phyloP scores from a whole-genome alignment of 257 asterid species.

The Plectranthus barbatus region DNA sequence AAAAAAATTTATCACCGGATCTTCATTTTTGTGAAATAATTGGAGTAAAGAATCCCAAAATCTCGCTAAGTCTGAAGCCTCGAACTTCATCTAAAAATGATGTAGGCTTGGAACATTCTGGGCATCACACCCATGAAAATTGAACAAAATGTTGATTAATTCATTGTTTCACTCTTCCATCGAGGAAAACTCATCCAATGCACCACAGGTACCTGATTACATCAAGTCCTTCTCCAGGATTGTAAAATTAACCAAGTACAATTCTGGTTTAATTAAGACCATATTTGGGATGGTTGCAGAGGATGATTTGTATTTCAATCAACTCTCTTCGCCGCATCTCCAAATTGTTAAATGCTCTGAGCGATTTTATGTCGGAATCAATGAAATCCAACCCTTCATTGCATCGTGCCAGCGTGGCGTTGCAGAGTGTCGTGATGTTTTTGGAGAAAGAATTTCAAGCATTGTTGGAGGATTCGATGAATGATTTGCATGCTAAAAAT shows the following conservation, averaged over 20 bases:
- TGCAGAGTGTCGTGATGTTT: slow-evolving; percentile 61
- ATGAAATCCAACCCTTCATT: slow-evolving; percentile 19
- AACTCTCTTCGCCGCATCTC: slow-evolving; percentile 50
- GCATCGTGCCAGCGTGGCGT: slow-evolving; percentile 41
- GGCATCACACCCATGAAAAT: slow-evolving; percentile 9
- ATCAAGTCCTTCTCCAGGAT: slow-evolving; percentile 32
- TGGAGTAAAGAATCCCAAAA: slow-evolving; percentile 10
- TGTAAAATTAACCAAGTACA: slow-evolving; percentile 35
- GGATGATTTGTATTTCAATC: slow-evolving; percentile 46
- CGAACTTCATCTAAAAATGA: neutral
- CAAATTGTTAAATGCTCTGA: slow-evolving; percentile 28
- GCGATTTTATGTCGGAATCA: slow-evolving; percentile 37
- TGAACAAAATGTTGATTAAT: slow-evolving; percentile 31
- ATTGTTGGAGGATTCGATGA: slow-evolving; percentile 40
- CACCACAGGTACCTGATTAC: slow-evolving; percentile 34
- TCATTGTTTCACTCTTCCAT: slow-evolving; percentile 22
- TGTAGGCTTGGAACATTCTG: neutral
- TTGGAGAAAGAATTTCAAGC: slow-evolving; percentile 62
- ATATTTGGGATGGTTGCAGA: slow-evolving; percentile 27
- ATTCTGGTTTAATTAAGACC: slow-evolving; percentile 9
- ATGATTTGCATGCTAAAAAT: neutral
- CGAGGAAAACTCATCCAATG: slow-evolving; percentile 35
- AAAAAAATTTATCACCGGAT: too few species aligned
- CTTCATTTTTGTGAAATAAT: too few species aligned
- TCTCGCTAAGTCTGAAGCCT: slow-evolving; percentile 1